Evolutionary conservation across 805 yeast genomes (phyloP).

Genomic region (Yarrowia sp.): DNA sequence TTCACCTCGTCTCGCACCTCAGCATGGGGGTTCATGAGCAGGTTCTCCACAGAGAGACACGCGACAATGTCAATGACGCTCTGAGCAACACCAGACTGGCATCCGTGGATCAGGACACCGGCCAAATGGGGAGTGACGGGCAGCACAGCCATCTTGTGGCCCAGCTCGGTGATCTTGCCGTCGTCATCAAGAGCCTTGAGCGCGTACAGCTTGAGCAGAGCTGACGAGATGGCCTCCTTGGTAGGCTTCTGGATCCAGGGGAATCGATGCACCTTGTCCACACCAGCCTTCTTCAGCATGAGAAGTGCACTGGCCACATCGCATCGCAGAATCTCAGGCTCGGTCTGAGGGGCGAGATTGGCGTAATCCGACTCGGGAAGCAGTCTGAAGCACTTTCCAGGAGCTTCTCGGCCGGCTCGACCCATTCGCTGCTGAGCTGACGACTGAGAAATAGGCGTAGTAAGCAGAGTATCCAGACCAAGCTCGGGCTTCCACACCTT

Average conservation of each 20-base stretch:
- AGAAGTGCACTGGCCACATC: conserved; percentile 83
- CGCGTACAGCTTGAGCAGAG: conserved; percentile 73
- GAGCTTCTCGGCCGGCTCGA: conserved; percentile 97
- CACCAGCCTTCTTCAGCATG: conserved; percentile 78
- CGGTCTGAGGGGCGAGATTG: conserved; percentile 69
- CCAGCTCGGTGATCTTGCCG: conserved; percentile 76
- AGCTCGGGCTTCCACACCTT: conserved; percentile 92
- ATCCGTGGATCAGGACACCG: conserved; percentile 75
- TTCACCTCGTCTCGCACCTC: conserved; percentile 83
- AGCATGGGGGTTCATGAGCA: conserved; percentile 73
- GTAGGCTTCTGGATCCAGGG: conserved; percentile 93
- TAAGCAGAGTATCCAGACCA: conserved; percentile 87
- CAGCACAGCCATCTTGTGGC: conserved; percentile 80
- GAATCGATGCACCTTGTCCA: conserved; percentile 77
- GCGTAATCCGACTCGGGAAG: conserved; percentile 70
- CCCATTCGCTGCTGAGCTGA: conserved; percentile 95
- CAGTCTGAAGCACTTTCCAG: conserved; percentile 84
- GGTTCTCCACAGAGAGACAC: conserved; percentile 88
- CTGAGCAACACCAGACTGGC: conserved; percentile 45
- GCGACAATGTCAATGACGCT: conserved; percentile 86
- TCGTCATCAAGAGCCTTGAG: conserved; percentile 73
- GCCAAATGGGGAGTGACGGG: conserved; percentile 93
- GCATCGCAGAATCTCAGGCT: conserved; percentile 86
- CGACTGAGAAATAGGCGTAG: conserved; percentile 90
- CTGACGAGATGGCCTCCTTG: conserved; percentile 66